Conservation (phyloP, 345 rosid species). For the Aquilaria yunnanensis region DNA sequence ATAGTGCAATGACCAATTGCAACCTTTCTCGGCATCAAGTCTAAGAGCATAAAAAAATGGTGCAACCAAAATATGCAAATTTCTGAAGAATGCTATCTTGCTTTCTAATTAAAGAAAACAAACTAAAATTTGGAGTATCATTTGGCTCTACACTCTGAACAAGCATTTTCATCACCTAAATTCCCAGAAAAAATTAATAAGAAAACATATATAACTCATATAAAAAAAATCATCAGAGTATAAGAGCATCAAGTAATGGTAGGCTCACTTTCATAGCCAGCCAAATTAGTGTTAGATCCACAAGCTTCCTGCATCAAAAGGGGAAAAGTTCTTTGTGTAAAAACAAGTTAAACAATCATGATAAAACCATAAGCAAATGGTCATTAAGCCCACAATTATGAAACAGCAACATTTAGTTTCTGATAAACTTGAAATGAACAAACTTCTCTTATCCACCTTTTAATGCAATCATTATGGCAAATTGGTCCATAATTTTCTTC, state of each 20-base stretch:
- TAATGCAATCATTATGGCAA: constrained; percentile 56
- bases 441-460: constrained; percentile 54
- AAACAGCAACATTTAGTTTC: constrained; percentile 33
- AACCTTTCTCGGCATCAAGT: not conserved
- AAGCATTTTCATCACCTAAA: constrained; percentile 42
- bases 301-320: constrained; percentile 31
- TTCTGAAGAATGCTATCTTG: too few species aligned
- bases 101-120: constrained; percentile 6
- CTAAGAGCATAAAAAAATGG: too few species aligned
- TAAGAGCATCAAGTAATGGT: not conserved
- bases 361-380: not conserved
- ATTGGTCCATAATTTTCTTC: constrained; percentile 39
- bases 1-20: constrained; percentile 5
- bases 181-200: constrained; percentile 7
- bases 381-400: constrained; percentile 24
- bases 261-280: constrained; percentile 46
- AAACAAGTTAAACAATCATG: not conserved
- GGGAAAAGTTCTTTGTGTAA: not conserved
- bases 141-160: constrained; percentile 30
- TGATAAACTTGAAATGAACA: constrained; percentile 31
- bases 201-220: not conserved
- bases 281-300: constrained; percentile 31
- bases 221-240: not conserved
- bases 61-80: too few species aligned
- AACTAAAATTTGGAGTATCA: constrained; percentile 30